Percentiles rank a stretch among this genome's conserved stretches.
Conservation (phyloP, 495 filamentous ascomycete species). For the Aspergillus conjunctus region DNA sequence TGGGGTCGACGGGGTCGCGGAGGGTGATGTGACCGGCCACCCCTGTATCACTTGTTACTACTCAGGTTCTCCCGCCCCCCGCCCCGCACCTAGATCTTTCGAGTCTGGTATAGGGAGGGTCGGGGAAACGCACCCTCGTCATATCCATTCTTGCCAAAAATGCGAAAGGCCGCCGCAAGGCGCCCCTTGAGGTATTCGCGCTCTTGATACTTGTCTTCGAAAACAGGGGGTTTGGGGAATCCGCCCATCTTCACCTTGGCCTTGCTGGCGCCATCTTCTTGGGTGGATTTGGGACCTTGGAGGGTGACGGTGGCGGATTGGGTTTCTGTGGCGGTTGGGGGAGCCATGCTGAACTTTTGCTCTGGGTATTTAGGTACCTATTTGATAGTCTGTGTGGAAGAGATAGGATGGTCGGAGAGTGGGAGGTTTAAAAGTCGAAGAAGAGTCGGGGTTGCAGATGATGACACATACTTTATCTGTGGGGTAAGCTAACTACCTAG, state of each 20-base stretch:
- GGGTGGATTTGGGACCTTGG: slow-evolving; percentile 30
- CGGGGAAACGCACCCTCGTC: slow-evolving; percentile 50
- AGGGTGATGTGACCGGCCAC: slow-evolving; percentile 65
- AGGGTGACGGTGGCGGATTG: slow-evolving; percentile 24
- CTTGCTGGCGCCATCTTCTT: slow-evolving; percentile 30
- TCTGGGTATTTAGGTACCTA: not conserved
- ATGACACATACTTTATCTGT: not conserved
- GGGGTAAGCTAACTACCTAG: slow-evolving; percentile 9
- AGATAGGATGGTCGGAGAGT: not conserved
- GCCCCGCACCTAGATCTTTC: no score
- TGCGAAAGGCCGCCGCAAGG: slow-evolving; percentile 66
- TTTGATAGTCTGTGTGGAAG: not conserved
- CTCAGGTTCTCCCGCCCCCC: not conserved
- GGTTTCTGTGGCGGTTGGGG: slow-evolving; percentile 36
- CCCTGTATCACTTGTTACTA: slow-evolving; percentile 25
- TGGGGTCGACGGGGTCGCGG: slow-evolving; percentile 67
- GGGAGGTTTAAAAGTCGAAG: not conserved
- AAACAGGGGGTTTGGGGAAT: slow-evolving; percentile 55
- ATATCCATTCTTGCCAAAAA: slow-evolving; percentile 69
- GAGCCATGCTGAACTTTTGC: slow-evolving; percentile 28
- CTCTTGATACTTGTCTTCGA: slow-evolving; percentile 62
- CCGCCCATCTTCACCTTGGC: slow-evolving; percentile 48
- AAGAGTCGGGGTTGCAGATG: not conserved
- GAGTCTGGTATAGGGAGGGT: not conserved
- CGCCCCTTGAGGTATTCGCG: slow-evolving; percentile 67